These are phyloP conservation scores for Aspergillus conjunctus DNA, from an alignment of 495 filamentous ascomycete species.

Conservation along the genomic window DNA sequence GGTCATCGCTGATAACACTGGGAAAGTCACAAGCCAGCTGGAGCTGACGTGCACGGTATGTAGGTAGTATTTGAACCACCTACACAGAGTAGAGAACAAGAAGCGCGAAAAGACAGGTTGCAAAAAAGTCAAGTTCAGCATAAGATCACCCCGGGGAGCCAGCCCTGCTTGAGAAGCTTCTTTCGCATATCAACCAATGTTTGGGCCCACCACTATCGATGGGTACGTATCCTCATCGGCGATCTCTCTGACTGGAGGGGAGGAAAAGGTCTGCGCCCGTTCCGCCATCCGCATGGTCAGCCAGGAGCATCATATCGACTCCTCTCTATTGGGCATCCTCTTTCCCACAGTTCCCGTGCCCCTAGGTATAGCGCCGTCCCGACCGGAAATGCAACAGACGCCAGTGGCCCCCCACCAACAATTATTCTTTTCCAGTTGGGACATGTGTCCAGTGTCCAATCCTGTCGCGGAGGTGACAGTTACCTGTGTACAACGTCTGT, in stretches of 20 bases:
- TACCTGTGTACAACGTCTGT: not conserved
- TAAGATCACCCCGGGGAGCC: not conserved
- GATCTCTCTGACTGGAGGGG: slow-evolving; percentile 8
- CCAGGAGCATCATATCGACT: not conserved
- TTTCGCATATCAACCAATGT: not conserved
- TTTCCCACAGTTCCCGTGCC: slow-evolving; percentile 14
- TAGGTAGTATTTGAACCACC: too few species aligned
- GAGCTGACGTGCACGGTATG: too few species aligned
- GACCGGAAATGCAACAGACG: too few species aligned
- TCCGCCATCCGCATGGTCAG: slow-evolving; percentile 19
- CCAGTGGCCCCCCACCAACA: too few species aligned
- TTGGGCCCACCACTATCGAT: not conserved
- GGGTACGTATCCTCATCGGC: not conserved
- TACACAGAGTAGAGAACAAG: too few species aligned
- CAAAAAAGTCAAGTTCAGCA: not conserved
- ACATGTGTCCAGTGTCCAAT: slow-evolving; percentile 12
- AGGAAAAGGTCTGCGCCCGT: slow-evolving; percentile 5
- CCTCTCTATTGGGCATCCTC: slow-evolving; percentile 1
- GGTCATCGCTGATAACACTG: not conserved
- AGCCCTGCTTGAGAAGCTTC: not conserved
- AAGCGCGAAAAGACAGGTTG: not conserved
- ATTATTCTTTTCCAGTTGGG: not conserved
- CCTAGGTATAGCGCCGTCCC: too few species aligned
- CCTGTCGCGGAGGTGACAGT: not conserved
- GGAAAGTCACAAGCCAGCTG: too few species aligned